These are phyloP conservation scores for Taiwanofungus camphoratus DNA, from an alignment of 1,284 basidiomycete species.

Conservation along the genomic window DNA sequence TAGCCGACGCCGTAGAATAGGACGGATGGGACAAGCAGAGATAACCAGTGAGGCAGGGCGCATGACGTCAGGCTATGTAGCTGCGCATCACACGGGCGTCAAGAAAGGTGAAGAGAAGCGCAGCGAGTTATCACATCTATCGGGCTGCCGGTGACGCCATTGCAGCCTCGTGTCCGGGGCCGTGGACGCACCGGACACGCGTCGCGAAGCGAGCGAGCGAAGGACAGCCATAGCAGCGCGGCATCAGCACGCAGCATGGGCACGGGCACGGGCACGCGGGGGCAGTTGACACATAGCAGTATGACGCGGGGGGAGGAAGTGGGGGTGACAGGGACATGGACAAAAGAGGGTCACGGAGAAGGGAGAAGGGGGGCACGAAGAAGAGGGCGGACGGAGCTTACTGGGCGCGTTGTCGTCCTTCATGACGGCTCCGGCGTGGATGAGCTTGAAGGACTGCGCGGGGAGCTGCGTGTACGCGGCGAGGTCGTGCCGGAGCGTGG, in stretches of 20 bases:
- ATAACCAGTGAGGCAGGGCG: too few relatives aligned
- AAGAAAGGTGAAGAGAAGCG: too few relatives aligned
- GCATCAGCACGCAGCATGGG: neutral
- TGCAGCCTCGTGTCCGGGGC: too few relatives aligned
- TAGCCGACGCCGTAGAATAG: conserved; percentile 5
- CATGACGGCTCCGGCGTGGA: conserved; percentile 76
- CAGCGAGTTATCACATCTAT: too few relatives aligned
- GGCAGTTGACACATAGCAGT: too few relatives aligned
- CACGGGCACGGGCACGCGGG: neutral
- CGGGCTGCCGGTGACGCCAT: too few relatives aligned
- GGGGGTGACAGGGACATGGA: neutral
- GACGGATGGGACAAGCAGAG: too few relatives aligned
- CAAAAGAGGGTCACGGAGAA: neutral
- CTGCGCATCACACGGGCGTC: too few relatives aligned
- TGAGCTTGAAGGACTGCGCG: conserved; percentile 62
- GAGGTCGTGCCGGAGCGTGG: conserved; percentile 46
- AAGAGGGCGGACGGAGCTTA: conserved; percentile 31
- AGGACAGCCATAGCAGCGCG: too few relatives aligned
- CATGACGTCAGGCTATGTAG: too few relatives aligned
- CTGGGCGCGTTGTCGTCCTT: conserved; percentile 66
- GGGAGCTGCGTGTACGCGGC: conserved; percentile 64
- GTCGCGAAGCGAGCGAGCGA: too few relatives aligned
- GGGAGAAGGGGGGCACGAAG: conserved; percentile 6
- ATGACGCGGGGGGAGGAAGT: neutral
- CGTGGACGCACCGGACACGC: too few relatives aligned